A percentile compares a stretch with the other conserved stretches of the same genome.
Evolutionary conservation across 2,329 filamentous ascomycete species (phyloP).

Genomic region (Westerdykella ornata): DNA sequence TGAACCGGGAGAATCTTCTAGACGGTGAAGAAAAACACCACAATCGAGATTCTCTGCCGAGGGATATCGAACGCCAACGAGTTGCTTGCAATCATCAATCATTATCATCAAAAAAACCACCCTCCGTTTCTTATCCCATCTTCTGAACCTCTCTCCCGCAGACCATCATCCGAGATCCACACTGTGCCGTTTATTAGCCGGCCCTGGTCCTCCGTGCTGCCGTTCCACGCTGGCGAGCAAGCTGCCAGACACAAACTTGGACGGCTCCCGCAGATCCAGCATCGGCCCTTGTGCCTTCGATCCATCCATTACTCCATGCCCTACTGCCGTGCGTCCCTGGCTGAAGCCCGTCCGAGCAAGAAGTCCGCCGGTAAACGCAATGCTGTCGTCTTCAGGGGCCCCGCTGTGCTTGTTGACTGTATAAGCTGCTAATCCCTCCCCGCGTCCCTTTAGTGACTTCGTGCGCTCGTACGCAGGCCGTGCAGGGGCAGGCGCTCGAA

Average conservation of each 20-base stretch:
- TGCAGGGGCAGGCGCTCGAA: constrained; percentile 37
- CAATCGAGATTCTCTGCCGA: neutral
- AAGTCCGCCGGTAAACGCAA: constrained; percentile 42
- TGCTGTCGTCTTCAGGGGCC: constrained; percentile 26
- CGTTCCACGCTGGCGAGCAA: constrained; percentile 41
- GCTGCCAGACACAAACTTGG: constrained; percentile 43
- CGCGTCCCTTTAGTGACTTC: constrained; percentile 30
- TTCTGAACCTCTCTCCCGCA: neutral
- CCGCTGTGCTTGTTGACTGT: constrained; percentile 30
- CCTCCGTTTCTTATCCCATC: neutral
- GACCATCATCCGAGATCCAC: constrained; percentile 8
- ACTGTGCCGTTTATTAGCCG: constrained; percentile 26
- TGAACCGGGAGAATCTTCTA: too few species aligned
- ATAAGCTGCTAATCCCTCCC: constrained; percentile 28
- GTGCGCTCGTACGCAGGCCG: constrained; percentile 27
- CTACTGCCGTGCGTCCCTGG: constrained; percentile 34
- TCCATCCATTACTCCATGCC: constrained; percentile 43
- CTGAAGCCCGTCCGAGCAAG: constrained; percentile 36
- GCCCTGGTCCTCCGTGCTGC: constrained; percentile 23
- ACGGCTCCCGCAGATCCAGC: constrained; percentile 39
- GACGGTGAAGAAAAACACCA: too few species aligned
- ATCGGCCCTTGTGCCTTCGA: constrained; percentile 41
- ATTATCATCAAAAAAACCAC: constrained; percentile 10
- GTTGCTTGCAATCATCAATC: constrained; percentile 1
- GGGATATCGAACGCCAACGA: constrained; percentile 8